A percentile compares a stretch with the other conserved stretches of the same genome.
phyloP scores from a whole-genome alignment of 768 basidiomycete species.

The Gymnopilus dilepis region DNA sequence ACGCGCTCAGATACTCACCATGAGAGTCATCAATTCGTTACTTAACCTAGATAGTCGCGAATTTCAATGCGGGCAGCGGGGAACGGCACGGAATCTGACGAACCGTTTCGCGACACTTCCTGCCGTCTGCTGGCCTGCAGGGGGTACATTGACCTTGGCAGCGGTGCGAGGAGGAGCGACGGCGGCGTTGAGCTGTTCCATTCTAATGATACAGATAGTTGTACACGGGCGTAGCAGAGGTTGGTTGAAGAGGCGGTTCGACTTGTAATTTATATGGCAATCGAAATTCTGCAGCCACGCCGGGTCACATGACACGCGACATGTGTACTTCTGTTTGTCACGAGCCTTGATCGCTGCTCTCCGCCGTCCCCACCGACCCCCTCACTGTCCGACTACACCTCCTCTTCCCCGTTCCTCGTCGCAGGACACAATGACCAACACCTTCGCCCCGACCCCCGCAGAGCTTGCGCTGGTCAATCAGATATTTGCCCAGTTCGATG shows the following conservation, averaged over 20 bases:
- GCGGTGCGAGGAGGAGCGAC: constrained; percentile 62
- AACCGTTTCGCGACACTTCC: constrained; percentile 89
- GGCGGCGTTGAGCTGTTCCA: constrained; percentile 78
- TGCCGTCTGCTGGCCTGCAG: constrained; percentile 58
- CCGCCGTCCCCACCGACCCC: constrained; percentile 11
- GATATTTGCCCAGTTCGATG: constrained; percentile 76
- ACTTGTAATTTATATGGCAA: constrained; percentile 6
- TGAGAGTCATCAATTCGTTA: constrained; percentile 87
- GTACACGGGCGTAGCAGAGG: constrained; percentile 27
- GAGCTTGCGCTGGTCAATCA: constrained; percentile 68
- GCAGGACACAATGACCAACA: constrained; percentile 46
- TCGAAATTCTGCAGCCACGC: constrained; percentile 13
- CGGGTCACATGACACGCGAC: constrained; percentile 25
- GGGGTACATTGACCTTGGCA: constrained; percentile 60
- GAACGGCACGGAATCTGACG: constrained; percentile 18
- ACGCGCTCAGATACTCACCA: constrained; percentile 55
- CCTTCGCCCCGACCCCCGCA: constrained; percentile 51
- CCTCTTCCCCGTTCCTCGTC: constrained; percentile 14
- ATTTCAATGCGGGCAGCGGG: constrained; percentile 14
- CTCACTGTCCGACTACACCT: constrained; percentile 15
- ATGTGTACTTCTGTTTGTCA: background rate
- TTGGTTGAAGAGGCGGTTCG: background rate
- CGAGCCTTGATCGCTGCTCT: constrained; percentile 2
- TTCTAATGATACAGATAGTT: constrained; percentile 36
- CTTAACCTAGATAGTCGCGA: constrained; percentile 55